Evolutionary conservation across 2,329 filamentous ascomycete species (phyloP), one percentile per base, ranked within the genome.

Genomic region (Trichoderma lentiforme): DNA sequence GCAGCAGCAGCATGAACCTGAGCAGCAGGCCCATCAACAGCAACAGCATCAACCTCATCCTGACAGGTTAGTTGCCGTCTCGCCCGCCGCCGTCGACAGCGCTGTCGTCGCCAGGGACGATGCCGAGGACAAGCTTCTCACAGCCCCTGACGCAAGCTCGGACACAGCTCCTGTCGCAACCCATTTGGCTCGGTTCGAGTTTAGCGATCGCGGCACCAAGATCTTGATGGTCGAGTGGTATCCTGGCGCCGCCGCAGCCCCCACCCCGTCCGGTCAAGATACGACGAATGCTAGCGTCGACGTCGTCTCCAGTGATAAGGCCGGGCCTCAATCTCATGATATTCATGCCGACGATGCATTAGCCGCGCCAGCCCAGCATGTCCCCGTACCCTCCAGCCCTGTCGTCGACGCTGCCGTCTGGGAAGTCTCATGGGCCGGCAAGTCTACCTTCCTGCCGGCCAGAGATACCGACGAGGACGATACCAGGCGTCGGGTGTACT

Each of bases 221-320:
- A 91, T 97, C 74, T 84, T 97, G 76, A 96, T 97, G 93, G 91
- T 97, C 51, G 94, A 97, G 81, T 97, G 94, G 94, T 90, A 93
- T 79, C 80, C 82, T 51, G 76, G 75, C 64, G 75, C 76, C 56
- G 74, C 74, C 43, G 66, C 63, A 26, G 56, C 58, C 62, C 62
- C 67, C 34, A 71, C 67, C 72, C 24, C 65, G 26, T 30, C 66
- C 47, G 36, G 39, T n/a, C 28, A 71, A 64, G 68, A 67, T 58
- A 66, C 56, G 56, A 60, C 66, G 39, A 62, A 26, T 61, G 28
- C 56, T 69, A 18, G 36, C 34, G 36, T 61, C 24, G 66, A 26
- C 57, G 39, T 26, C 14, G 66, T 53, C 66, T 47, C 65, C 24
- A 24, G 26, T 14, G 65, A 68, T 68, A 60, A 68, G 65, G 34